Evolutionary conservation across 2,329 filamentous ascomycete genomes (phyloP).

Genomic region (Nannizzia gypsea): DNA sequence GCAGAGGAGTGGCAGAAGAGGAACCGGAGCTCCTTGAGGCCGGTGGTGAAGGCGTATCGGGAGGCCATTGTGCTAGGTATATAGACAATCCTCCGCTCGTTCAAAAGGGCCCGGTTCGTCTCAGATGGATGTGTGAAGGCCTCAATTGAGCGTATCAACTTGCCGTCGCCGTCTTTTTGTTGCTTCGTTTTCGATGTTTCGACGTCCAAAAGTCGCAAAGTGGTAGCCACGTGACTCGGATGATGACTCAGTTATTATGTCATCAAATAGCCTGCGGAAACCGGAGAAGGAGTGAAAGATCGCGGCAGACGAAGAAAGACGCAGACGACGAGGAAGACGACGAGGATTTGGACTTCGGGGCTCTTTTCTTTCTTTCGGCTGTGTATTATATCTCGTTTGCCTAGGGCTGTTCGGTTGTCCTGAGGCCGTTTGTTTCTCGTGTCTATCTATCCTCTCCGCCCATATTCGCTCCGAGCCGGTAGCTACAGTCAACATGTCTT

Average conservation of each 20-base stretch:
- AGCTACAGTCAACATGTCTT: constrained; percentile 37
- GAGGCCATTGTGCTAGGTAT: constrained; percentile 55
- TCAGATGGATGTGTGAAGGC: neutral
- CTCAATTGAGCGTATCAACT: constrained; percentile 12
- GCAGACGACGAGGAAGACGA: no score
- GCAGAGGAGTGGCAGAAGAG: constrained; percentile 92
- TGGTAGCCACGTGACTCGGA: neutral
- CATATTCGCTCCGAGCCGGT: neutral
- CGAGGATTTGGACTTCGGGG: no score
- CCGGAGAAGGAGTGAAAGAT: neutral
- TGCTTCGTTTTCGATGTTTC: neutral
- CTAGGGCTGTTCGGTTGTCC: neutral
- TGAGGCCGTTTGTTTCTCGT: neutral
- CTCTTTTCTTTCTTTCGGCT: neutral
- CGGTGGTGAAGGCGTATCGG: constrained; percentile 84
- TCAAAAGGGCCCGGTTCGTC: neutral
- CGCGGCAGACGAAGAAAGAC: neutral
- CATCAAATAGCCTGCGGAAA: constrained; percentile 1
- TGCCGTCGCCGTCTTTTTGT: neutral
- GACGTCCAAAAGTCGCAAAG: neutral
- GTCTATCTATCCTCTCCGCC: neutral
- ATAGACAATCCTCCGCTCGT: constrained; percentile 4
- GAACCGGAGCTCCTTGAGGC: constrained; percentile 91
- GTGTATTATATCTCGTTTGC: neutral
- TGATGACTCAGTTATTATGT: neutral